Base-by-base conservation (phyloP, 176 grass and related monocot genomes). In the Bolboschoenus planiculmis region DNA sequence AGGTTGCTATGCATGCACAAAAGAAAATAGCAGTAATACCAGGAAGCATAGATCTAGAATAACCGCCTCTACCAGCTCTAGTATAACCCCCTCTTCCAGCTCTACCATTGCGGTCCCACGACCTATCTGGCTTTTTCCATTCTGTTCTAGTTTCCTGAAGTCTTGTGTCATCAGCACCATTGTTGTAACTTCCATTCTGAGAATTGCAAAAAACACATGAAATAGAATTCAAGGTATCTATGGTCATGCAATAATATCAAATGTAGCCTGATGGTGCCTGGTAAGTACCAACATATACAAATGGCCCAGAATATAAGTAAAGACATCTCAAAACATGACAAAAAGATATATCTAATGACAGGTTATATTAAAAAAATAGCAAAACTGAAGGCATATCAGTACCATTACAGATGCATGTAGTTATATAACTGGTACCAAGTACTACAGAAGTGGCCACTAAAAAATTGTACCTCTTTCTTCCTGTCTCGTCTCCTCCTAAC, bases 401-500 rank as follows among this genome's bases (percentile, higher is more conserved):
- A 68, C 35, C 15, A 37, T 76, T 30, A 47, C 23, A 76, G 13
- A 47, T 50, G 43, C 71, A 76, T 31, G 24, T 0, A 75, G 13
- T 50, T 20, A 24, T 43, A 23, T 76, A 76, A 51, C 26, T 8
- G 26, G 23, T 50, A 75, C 26, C 43, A 51, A 4, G 5, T 31
- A 76, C 2, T 29, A 6, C 21, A 75, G 47, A 26, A 77, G 20
- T 77, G 42, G 7, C 15, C 5, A 56, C 47, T 56, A 66, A 82
- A 62, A 59, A 80, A 39, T 26, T 29, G 63, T 95, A 99, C 97
- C 97, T 99, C 97, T 93, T 83, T 91, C 79, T 89, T 95, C 75
- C 88, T 91, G 91, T 99, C 97, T 61, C 77, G 90, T 85, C 85
- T 99, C 26, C 93, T 90, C 84, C 86, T 95, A 70, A 99, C 97